Percentiles rank a stretch among this genome's conserved stretches.
These are phyloP conservation scores for Trichoderma sp. DNA, from an alignment of 2,329 filamentous ascomycete species.

Conservation along the genomic window DNA sequence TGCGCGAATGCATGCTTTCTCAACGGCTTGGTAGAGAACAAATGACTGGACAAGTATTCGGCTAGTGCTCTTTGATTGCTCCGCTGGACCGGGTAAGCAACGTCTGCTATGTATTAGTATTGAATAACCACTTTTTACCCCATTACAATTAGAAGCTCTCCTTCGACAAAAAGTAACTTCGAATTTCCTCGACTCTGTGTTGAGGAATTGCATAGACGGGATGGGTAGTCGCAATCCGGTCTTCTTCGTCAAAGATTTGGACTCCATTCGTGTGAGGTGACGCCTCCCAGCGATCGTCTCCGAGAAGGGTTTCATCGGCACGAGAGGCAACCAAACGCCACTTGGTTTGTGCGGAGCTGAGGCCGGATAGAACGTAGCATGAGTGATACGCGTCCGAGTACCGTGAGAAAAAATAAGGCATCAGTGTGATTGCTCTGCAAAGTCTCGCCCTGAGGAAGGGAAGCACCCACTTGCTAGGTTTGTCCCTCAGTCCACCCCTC, in stretches of 20 bases:
- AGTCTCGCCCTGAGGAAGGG: neutral
- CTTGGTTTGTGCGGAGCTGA: conserved; percentile 78
- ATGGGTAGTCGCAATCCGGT: conserved; percentile 71
- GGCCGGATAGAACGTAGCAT: conserved; percentile 84
- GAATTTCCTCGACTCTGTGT: conserved; percentile 63
- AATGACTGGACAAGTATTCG: neutral
- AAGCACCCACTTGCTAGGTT: conserved; percentile 77
- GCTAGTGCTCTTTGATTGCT: neutral
- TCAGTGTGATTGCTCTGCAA: conserved; percentile 4
- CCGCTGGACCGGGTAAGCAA: neutral
- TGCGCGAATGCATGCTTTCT: neutral
- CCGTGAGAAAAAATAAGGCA: conserved; percentile 34
- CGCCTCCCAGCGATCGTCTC: conserved; percentile 48
- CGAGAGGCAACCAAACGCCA: conserved; percentile 49
- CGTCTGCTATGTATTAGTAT: neutral
- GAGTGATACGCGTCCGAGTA: conserved; percentile 87
- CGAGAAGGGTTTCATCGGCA: conserved; percentile 36
- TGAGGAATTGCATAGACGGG: conserved; percentile 85
- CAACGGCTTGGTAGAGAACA: neutral
- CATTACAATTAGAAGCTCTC: conserved; percentile 50
- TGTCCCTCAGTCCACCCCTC: conserved; percentile 85
- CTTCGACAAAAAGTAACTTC: conserved; percentile 64
- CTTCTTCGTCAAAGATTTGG: conserved; percentile 69
- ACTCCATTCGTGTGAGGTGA: conserved; percentile 54
- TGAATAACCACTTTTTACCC: neutral